Evolutionary conservation across 768 basidiomycete genomes (phyloP).

Genomic region (Phallus indusiatus): DNA sequence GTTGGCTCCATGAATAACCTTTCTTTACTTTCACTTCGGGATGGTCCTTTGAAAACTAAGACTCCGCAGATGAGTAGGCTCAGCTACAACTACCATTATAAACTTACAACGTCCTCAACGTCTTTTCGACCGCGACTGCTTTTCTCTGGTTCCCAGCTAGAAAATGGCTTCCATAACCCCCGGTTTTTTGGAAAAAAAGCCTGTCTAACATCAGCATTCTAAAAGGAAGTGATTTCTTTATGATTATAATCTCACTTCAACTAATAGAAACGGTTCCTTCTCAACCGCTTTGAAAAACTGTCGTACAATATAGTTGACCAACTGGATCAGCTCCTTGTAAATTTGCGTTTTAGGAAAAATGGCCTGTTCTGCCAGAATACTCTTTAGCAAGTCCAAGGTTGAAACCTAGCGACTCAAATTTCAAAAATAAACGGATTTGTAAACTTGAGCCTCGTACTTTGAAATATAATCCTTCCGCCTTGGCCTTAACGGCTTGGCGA

Average conservation of each 20-base stretch:
- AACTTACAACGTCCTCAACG: conserved; percentile 18
- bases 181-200: conserved; percentile 87
- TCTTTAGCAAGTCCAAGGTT: conserved; percentile 79
- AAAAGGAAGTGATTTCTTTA: background rate
- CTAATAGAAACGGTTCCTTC: conserved; percentile 76
- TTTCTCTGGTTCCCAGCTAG: conserved; percentile 57
- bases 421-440: background rate
- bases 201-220: conserved; percentile 45
- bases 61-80: background rate
- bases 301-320: conserved; percentile 81
- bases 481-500: conserved; percentile 80
- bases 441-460: conserved; percentile 43
- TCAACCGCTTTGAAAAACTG: conserved; percentile 90
- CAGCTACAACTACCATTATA: conserved; percentile 16
- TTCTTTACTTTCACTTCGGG: conserved; percentile 77
- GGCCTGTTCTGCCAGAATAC: conserved; percentile 72
- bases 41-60: conserved; percentile 22
- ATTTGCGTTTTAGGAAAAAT: conserved; percentile 70
- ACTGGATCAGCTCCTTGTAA: conserved; percentile 69
- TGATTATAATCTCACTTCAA: conserved; percentile 56
- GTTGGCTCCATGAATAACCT: conserved; percentile 81
- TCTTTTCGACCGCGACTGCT: conserved; percentile 27
- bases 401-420: conserved; percentile 54
- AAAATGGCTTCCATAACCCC: conserved; percentile 77
- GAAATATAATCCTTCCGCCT: conserved; percentile 94